Evolutionary conservation across 805 yeast genomes (phyloP), one percentile per base, ranked within the genome.

Genomic region (Gaillardinia entomophila): DNA sequence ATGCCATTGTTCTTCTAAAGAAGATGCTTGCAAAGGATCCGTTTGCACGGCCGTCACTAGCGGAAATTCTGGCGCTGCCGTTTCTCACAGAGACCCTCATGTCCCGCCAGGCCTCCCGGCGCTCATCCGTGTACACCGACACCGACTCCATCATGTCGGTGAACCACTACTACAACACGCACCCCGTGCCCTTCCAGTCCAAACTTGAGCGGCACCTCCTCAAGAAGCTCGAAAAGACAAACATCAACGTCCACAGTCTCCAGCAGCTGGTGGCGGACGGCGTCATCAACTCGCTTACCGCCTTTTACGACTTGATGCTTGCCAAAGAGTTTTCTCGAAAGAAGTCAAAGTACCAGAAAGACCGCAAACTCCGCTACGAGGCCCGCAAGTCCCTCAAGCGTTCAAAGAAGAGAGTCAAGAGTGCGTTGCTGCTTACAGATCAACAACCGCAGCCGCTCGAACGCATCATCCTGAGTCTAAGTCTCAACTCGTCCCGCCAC

Each of bases 241-340:
- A 85, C n/a, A 61, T 86, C 24, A 84, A 83, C 49, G 66, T 71
- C 2, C 81, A 77, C 11, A 55, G 68, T 2, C 58, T 88, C 20
- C 76, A 75, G 42, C 62, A 71, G 6, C 73, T 82, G 18, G 77
- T 87, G 3, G 46, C 59, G 18, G 66, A 71, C 35, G 69, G 72
- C 29, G 76, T 79, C 35, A 75, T 85, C 56, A 92, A 84, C 54
- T 65, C 86, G 0, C 59, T 83, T 12, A 75, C 83, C 11, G 95
- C 90, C 0, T 67, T 80, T 36, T 87, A 89, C 81, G 79, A 79
- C 28, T 60, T 86, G 13, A 55, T 78, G 12, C 55, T 81, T 18
- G 86, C 82, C 15, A 60, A 62, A 30, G 79, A 75, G 42, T 60
- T 55, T 31, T 37, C 48, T 10, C 54, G 54, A 31, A 64, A 64